Conservation (phyloP, 2,329 filamentous ascomycete genomes). For the Piedraia hortae region DNA sequence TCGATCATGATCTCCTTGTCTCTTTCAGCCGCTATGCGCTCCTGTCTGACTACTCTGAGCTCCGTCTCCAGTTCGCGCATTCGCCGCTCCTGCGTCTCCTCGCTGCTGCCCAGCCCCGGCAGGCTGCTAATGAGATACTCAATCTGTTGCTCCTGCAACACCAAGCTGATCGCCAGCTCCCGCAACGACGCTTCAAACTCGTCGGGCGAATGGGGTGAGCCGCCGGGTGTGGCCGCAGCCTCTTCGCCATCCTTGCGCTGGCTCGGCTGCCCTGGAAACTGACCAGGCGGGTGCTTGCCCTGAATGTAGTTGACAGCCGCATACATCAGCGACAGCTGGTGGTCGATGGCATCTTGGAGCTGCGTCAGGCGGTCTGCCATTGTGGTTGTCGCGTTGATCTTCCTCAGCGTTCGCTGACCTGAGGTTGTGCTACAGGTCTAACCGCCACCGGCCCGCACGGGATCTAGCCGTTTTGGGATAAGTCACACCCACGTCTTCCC, state of each 20-base stretch:
- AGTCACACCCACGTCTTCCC: too few relatives aligned
- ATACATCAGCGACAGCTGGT: slow-evolving; percentile 23
- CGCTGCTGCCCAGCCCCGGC: slow-evolving; percentile 52
- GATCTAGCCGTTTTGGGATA: too few relatives aligned
- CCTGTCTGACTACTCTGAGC: slow-evolving; percentile 16
- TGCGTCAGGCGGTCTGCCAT: slow-evolving; percentile 44
- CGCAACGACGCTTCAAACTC: slow-evolving; percentile 39
- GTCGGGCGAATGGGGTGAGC: slow-evolving; percentile 27
- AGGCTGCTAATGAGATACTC: slow-evolving; percentile 47
- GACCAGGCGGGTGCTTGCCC: slow-evolving; percentile 15
- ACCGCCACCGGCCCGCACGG: too few relatives aligned
- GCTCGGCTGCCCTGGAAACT: slow-evolving; percentile 17
- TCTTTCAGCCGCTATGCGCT: slow-evolving; percentile 15
- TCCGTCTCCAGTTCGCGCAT: slow-evolving; percentile 19
- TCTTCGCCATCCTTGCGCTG: slow-evolving; percentile 10
- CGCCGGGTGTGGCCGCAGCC: slow-evolving; percentile 4
- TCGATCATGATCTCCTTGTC: slow-evolving; percentile 18
- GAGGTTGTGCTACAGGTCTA: too few relatives aligned
- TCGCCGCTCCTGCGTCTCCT: slow-evolving; percentile 43
- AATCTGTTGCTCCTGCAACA: slow-evolving; percentile 60
- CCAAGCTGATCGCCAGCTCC: slow-evolving; percentile 49
- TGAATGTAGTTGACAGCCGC: slow-evolving; percentile 19
- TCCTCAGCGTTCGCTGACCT: too few relatives aligned
- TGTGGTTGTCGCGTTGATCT: too few relatives aligned
- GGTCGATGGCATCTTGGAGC: slow-evolving; percentile 56